Evolutionary conservation across 2,329 filamentous ascomycete species (phyloP), one percentile per base, ranked within the genome.

Genomic region (Neofusicoccum parvum): DNA sequence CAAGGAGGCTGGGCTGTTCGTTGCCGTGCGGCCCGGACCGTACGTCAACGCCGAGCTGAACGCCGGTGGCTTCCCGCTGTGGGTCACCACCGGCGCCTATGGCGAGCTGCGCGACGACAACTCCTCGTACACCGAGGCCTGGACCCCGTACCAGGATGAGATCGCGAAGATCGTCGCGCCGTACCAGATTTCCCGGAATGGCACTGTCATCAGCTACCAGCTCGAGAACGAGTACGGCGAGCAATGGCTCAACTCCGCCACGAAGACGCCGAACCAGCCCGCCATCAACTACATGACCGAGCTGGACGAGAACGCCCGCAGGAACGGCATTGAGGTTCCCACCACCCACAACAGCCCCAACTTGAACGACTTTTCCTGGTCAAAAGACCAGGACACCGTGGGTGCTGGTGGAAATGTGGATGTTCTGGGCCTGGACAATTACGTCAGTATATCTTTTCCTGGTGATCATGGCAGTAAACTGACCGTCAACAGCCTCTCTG

Each of bases 11-110:
- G 85, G 85, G 2, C 74, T 87, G 48, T 87, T 86, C 68, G 80
- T 86, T 41, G 81, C 87, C 27, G 80, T 83, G 1, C 79, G 87
- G 0, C 85, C 86, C 0, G 87, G 87, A 0, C 86, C 86, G 0
- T 90, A 89, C 65, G 82, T 88, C 66, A 90, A 89, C 67, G 87
- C 87, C 1, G 87, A 89, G 71, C 80, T 86, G 2, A 87, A 85
- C 67, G 86, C 83, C 1, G 87, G 88, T 37, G 87, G 87, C 0
- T 86, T 88, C 66, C 86, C 87, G 0, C 76, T 87, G 1, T 90
- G 87, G 86, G 73, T 87, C 7, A 88, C 87, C 0, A 88, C 87
- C 0, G 87, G 86, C 45, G 86, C 80, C 23, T 86, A 87, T 62
- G 86, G 86, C 2, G 70, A 73, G 23, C 75, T 87, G 17, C 78